Conservation (phyloP, 805 yeast genomes). For the Monosporozyma solicola region DNA sequence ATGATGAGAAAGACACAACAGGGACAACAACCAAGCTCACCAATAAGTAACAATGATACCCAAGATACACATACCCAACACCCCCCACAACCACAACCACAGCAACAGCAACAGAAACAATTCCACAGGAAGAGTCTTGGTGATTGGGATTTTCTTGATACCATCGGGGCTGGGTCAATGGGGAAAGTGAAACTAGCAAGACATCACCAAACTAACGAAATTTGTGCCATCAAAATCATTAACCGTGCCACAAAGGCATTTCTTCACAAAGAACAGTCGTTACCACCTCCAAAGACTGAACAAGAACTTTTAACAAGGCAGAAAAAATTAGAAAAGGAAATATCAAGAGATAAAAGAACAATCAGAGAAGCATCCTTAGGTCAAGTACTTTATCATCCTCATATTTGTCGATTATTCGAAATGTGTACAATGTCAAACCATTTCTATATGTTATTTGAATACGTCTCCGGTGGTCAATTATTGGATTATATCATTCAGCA, state of each 20-base stretch:
- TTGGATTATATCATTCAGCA: conserved; percentile 94
- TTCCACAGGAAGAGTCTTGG: conserved; percentile 86
- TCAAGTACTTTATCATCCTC: conserved; percentile 80
- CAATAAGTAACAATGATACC: conserved; percentile 1
- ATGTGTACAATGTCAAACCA: conserved; percentile 95
- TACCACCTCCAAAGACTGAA: conserved; percentile 54
- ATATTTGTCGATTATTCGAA: conserved; percentile 84
- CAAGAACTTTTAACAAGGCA: conserved; percentile 51
- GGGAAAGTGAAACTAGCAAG: conserved; percentile 95
- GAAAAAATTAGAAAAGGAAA: conserved; percentile 70
- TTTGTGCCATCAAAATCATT: conserved; percentile 88
- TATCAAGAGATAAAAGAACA: conserved; percentile 85
- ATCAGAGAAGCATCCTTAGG: conserved; percentile 94
- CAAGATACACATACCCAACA: neutral
- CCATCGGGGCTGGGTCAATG: conserved; percentile 98
- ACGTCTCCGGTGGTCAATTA: conserved; percentile 95
- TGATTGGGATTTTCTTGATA: conserved; percentile 92
- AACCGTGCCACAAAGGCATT: conserved; percentile 79
- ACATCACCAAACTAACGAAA: conserved; percentile 69
- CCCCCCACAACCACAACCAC: neutral
- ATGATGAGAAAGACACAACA: neutral
- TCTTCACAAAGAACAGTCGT: conserved; percentile 60
- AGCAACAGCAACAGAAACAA: conserved; percentile 17
- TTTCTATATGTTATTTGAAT: conserved; percentile 93
- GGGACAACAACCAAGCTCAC: conserved; percentile 5